These are phyloP conservation scores for Phycomyces blakesleeanus DNA, from an alignment of 192 early-diverging fungal species.

Conservation along the genomic window DNA sequence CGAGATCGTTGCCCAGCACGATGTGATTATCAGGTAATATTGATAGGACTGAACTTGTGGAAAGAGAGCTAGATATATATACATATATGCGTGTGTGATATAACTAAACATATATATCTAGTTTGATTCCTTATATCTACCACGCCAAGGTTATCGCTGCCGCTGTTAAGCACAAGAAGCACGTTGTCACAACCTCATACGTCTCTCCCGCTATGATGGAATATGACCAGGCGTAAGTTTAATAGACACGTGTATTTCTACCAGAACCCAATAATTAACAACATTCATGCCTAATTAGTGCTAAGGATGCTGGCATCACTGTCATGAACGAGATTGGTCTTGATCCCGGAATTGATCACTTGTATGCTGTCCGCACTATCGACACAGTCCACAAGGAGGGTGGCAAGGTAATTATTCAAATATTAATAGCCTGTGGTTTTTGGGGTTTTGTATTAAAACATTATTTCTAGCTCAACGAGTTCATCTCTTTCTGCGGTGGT, in stretches of 20 bases:
- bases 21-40: slow-evolving; percentile 77
- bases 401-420: slow-evolving; percentile 84
- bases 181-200: slow-evolving; percentile 96
- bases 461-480: slow-evolving; percentile 60
- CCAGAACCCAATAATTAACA: background rate
- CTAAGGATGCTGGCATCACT: slow-evolving; percentile 81
- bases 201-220: slow-evolving; percentile 93
- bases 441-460: background rate
- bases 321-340: slow-evolving; percentile 98
- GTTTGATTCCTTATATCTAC: slow-evolving; percentile 86
- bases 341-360: slow-evolving; percentile 96
- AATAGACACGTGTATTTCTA: background rate
- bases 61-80: too few relatives aligned
- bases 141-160: slow-evolving; percentile 88
- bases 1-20: slow-evolving; percentile 74
- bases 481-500: slow-evolving; percentile 96
- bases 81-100: too few relatives aligned
- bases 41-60: background rate
- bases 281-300: slow-evolving; percentile 41
- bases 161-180: slow-evolving; percentile 86
- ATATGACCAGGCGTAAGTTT: slow-evolving; percentile 72
- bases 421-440: too few relatives aligned
- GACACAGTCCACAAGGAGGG: slow-evolving; percentile 78
- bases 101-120: slow-evolving; percentile 18
- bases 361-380: slow-evolving; percentile 88